Percentiles rank a stretch among this genome's conserved stretches.
phyloP scores from a whole-genome alignment of 2,329 filamentous ascomycete genomes.

The Rhynchosporium graminicola region DNA sequence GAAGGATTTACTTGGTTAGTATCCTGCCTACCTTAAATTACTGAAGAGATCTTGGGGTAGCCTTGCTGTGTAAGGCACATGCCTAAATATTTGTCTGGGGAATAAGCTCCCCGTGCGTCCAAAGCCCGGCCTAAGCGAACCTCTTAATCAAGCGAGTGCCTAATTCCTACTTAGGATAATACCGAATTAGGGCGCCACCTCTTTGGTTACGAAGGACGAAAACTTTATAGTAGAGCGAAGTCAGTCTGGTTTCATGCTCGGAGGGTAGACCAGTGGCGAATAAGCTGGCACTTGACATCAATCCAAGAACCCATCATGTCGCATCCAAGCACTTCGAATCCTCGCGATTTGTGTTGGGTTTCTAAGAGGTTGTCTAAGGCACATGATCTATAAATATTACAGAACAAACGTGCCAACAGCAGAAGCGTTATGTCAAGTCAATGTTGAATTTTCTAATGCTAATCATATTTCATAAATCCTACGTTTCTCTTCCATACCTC shows the following conservation, averaged over 20 bases:
- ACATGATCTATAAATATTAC: background rate
- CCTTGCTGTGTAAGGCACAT: background rate
- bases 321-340: background rate
- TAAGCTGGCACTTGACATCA: background rate
- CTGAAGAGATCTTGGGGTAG: background rate
- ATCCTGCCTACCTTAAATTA: background rate
- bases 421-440: background rate
- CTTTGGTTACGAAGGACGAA: background rate
- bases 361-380: background rate
- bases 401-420: background rate
- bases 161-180: background rate
- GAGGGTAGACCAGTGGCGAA: background rate
- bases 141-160: background rate
- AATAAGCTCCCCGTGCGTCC: background rate
- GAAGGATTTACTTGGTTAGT: conserved; percentile 3
- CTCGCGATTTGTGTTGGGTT: background rate
- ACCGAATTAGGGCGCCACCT: background rate
- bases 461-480: background rate
- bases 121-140: background rate
- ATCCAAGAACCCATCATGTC: background rate
- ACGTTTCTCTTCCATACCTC: background rate
- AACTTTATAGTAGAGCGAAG: background rate
- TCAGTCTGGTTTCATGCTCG: background rate
- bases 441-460: background rate
- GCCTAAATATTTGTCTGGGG: background rate